A percentile compares a stretch with the other conserved stretches of the same genome.
Conservation (phyloP, 2,329 filamentous ascomycete genomes). For the Monilinia polystroma region DNA sequence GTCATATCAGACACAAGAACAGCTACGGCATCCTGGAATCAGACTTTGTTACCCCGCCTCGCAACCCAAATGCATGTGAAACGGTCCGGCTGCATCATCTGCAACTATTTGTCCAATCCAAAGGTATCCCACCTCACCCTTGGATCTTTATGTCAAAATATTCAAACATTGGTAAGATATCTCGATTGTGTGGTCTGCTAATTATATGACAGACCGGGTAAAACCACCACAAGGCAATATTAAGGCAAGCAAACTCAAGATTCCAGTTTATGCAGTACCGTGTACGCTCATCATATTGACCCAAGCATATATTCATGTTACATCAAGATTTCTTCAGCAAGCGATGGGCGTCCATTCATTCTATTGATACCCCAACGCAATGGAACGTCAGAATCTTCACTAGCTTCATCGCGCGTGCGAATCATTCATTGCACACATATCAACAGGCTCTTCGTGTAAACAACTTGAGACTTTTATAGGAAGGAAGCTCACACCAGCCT, state of each 20-base stretch:
- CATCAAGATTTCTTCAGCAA: constrained; percentile 22
- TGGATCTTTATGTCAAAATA: constrained; percentile 7
- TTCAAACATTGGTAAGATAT: constrained; percentile 2
- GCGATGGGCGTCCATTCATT: constrained; percentile 2
- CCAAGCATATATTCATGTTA: constrained; percentile 15
- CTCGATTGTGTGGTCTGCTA: not conserved
- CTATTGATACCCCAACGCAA: constrained; percentile 9
- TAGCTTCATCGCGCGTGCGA: not conserved
- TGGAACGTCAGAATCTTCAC: constrained; percentile 8
- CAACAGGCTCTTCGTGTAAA: not conserved
- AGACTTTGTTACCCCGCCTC: constrained; percentile 21
- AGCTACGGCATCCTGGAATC: not conserved
- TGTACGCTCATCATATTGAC: constrained; percentile 8
- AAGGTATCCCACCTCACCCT: constrained; percentile 12
- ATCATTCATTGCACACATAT: not conserved
- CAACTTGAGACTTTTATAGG: not conserved
- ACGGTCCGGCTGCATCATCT: constrained; percentile 25
- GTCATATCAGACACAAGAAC: constrained; percentile 5
- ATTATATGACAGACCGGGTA: constrained; percentile 2
- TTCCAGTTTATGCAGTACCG: constrained; percentile 22
- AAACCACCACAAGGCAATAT: constrained; percentile 8
- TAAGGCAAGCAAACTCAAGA: constrained; percentile 3
- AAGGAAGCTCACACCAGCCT: not conserved
- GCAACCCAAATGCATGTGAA: constrained; percentile 20
- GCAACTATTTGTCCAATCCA: constrained; percentile 21